These are phyloP conservation scores for Annulohypoxylon nitens DNA, from an alignment of 495 filamentous ascomycete genomes.

Conservation along the genomic window DNA sequence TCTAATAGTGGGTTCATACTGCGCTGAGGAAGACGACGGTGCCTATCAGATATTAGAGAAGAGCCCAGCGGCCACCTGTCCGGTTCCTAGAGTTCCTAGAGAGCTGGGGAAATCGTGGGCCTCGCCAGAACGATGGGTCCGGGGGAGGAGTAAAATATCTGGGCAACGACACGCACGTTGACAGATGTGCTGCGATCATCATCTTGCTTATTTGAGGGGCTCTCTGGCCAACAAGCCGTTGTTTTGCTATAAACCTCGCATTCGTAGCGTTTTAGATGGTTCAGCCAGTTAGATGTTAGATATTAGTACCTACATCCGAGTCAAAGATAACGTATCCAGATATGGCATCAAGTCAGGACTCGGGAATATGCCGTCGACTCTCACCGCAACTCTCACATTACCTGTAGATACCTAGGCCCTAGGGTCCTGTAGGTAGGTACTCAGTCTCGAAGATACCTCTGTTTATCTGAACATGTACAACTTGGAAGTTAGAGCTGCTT, in stretches of 20 bases:
- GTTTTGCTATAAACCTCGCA: constrained; percentile 13
- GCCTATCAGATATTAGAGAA: constrained; percentile 24
- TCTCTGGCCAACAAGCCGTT: background rate
- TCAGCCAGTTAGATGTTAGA: constrained; percentile 1
- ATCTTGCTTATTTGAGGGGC: constrained; percentile 1
- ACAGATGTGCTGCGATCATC: constrained; percentile 21
- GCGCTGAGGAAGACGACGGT: constrained; percentile 11
- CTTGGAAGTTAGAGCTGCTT: background rate
- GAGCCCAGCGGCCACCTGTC: constrained; percentile 23
- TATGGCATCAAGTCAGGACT: background rate
- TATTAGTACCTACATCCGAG: background rate
- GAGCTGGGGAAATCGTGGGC: constrained; percentile 34
- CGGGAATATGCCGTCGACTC: constrained; percentile 11
- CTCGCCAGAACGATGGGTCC: constrained; percentile 31
- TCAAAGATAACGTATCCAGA: background rate
- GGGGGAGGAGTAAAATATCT: constrained; percentile 41
- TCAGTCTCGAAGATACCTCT: background rate
- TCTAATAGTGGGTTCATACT: constrained; percentile 31
- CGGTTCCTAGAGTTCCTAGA: constrained; percentile 6
- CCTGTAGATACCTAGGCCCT: background rate
- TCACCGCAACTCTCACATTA: constrained; percentile 8
- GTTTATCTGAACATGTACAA: background rate
- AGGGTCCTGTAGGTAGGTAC: background rate
- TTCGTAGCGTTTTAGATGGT: background rate
- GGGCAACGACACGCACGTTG: constrained; percentile 19